Percentiles rank a stretch among this genome's conserved stretches.
Evolutionary conservation across 2,329 filamentous ascomycete genomes (phyloP).

Genomic region (Nothopassalora personata): DNA sequence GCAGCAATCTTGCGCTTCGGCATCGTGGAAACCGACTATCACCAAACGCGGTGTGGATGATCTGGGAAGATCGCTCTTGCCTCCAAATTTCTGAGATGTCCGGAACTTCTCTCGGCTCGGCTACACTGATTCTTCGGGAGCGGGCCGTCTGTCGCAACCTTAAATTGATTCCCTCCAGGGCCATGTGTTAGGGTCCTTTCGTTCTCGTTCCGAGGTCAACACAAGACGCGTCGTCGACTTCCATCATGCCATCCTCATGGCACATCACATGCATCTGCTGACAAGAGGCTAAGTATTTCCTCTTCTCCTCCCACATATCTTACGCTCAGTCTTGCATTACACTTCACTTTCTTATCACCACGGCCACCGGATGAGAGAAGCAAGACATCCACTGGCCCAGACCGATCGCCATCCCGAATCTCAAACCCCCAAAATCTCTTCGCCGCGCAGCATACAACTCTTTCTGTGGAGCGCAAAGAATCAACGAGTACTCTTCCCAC

Average conservation of each 20-base stretch:
- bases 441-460: background rate
- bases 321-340: background rate
- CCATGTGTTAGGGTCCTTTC: too few species aligned
- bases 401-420: too few species aligned
- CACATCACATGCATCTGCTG: background rate
- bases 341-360: background rate
- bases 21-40: slow-evolving; percentile 45
- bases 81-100: slow-evolving; percentile 1
- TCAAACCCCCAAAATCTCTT: background rate
- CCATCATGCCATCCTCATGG: background rate
- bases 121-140: background rate
- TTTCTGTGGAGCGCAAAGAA: background rate
- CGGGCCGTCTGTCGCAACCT: background rate
- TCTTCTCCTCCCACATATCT: background rate
- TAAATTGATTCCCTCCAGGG: background rate
- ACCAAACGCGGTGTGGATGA: background rate
- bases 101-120: background rate
- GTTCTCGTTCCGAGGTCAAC: background rate
- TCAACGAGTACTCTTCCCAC: background rate
- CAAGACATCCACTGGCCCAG: background rate
- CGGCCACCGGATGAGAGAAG: too few species aligned
- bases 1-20: slow-evolving; percentile 86
- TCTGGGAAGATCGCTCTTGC: background rate
- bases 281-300: background rate
- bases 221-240: background rate